Evolutionary conservation across 768 basidiomycete genomes (phyloP).

Genomic region (Filobasidium wieringae): DNA sequence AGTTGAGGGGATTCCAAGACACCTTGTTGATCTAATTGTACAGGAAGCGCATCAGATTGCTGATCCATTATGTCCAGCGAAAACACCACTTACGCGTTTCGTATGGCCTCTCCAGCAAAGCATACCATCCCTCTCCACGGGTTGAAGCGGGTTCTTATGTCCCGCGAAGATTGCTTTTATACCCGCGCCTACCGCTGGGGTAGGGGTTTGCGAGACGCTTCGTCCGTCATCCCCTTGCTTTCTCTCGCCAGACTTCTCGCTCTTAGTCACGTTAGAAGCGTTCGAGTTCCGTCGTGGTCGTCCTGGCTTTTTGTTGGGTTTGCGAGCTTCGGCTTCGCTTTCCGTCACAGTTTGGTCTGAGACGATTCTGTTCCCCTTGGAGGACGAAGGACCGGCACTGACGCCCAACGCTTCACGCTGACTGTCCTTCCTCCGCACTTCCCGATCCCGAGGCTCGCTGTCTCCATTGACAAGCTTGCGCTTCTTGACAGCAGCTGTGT

Average conservation of each 20-base stretch:
- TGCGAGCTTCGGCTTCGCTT: background rate
- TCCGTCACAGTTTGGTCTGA: background rate
- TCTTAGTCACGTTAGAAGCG: background rate
- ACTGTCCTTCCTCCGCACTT: no score
- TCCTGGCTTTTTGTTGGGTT: background rate
- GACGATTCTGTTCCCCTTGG: background rate
- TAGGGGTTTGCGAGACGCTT: background rate
- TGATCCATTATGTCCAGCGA: background rate
- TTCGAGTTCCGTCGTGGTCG: background rate
- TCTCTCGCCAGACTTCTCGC: background rate
- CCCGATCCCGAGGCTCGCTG: background rate
- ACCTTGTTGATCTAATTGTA: constrained; percentile 22
- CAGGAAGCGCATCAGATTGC: background rate
- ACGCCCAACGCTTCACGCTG: background rate
- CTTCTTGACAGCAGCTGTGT: background rate
- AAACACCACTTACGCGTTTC: background rate
- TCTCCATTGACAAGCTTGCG: background rate
- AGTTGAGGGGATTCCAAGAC: constrained; percentile 33
- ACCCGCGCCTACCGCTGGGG: background rate
- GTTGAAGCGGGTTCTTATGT: constrained; percentile 5
- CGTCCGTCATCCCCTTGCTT: background rate
- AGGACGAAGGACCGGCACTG: background rate
- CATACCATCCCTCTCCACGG: background rate
- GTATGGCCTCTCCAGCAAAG: constrained; percentile 6
- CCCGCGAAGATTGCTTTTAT: background rate